phyloP scores from a whole-genome alignment of 345 rosid species.

The Ceriops tagal region DNA sequence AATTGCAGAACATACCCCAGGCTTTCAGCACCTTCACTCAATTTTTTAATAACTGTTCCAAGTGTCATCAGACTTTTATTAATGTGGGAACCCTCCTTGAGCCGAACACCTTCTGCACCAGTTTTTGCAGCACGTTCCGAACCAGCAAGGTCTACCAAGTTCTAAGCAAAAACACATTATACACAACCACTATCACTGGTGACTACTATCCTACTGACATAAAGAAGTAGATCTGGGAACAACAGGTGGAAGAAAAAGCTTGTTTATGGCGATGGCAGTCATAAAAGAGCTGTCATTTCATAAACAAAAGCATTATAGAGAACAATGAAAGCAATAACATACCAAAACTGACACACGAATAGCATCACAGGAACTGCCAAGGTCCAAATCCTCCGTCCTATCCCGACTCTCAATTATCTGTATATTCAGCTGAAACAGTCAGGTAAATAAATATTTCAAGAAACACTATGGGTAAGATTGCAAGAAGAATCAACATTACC shows the following conservation, averaged over 20 bases:
- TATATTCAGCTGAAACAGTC: constrained; percentile 11
- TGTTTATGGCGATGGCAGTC: neutral
- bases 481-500: constrained; percentile 42
- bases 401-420: constrained; percentile 97
- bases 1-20: constrained; percentile 57
- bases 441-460: constrained; percentile 13
- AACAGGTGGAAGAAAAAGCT: neutral
- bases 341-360: constrained; percentile 98
- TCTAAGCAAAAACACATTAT: constrained; percentile 40
- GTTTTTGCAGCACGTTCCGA: constrained; percentile 99
- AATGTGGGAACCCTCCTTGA: constrained; percentile 96
- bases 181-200: constrained; percentile 1
- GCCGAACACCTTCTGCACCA: constrained; percentile 96
- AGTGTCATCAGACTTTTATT: constrained; percentile 95
- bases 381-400: constrained; percentile 57
- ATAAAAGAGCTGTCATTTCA: neutral
- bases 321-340: constrained; percentile 15
- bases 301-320: neutral
- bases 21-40: constrained; percentile 96
- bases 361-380: constrained; percentile 58
- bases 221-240: neutral
- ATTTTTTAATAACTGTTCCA: constrained; percentile 89
- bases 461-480: constrained; percentile 3
- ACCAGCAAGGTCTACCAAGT: constrained; percentile 97
- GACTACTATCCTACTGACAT: no score